Base-by-base conservation (phyloP, 1,139 yeast species). In the Suhomyces terraborum region DNA sequence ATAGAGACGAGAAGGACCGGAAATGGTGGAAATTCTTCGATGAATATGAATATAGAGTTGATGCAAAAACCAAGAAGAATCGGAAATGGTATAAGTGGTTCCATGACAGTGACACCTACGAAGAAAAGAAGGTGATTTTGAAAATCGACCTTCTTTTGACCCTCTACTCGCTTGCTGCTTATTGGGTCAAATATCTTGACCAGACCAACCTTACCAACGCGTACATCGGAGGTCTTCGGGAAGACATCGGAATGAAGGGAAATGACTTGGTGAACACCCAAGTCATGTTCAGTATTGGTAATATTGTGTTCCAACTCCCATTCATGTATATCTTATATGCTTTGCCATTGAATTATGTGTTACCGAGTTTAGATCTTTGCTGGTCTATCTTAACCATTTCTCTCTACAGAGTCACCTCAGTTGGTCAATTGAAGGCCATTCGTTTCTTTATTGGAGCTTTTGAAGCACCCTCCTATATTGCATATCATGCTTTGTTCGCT, bases 181-280 rank as follows among this genome's bases (percentile, higher is more conserved):
- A 82, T 59, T 84, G 88, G 85, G 82, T 81, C 37, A 84, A 84
- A 55, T 80, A 80, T 43, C 65, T 84, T 38, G 91, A 84, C 57
- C 76, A 76, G 44, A 69, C 80, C 35, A 78, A 77, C 53, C 65
- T 80, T 38, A 77, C 79, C 41, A 81, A 80, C 55, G 88, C 89
- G n/a, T 84, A 84, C 56, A 81, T 83, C 35, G 76, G 84, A 13
- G 82, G 84, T 9, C 69, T 84, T 73, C 66, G 77, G 48, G 79
- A 79, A 51, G 80, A 73, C 37, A 64, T 84, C 32, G 66, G 71
- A 21, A 76, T 85, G 79, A 60, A 69, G 47, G 87, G 87, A n/a
- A 81, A 80, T 49, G 86, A 83, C 51, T 76, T 79, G 58, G 81
- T 77, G 43, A 66, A 79, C 53, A 79, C 85, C 4, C 82, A 77